phyloP scores from a whole-genome alignment of 2,329 filamentous ascomycete species.

The Nemania sp. region DNA sequence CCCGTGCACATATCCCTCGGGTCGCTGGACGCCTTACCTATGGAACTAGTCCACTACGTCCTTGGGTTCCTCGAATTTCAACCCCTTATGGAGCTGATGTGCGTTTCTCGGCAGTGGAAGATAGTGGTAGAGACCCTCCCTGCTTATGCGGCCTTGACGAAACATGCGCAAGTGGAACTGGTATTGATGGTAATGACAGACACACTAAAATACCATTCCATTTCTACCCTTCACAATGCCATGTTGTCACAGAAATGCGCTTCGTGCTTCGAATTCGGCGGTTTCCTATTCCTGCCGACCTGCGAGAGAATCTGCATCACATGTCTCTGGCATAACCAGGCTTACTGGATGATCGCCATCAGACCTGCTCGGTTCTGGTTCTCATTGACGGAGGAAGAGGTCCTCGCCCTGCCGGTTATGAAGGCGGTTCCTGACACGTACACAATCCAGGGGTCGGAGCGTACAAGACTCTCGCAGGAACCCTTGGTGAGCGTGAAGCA shows the following conservation, averaged over 20 bases:
- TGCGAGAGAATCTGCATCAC: conserved; percentile 51
- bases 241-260: conserved; percentile 46
- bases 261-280: conserved; percentile 49
- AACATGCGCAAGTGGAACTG: conserved; percentile 53
- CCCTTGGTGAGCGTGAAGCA: conserved; percentile 47
- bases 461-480: conserved; percentile 40
- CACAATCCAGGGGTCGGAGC: conserved; percentile 31
- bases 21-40: conserved; percentile 46
- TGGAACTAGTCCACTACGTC: conserved; percentile 45
- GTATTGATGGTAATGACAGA: conserved; percentile 30
- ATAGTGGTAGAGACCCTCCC: conserved; percentile 48
- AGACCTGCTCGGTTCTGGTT: conserved; percentile 33
- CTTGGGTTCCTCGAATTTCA: conserved; percentile 43
- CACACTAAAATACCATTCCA: conserved; percentile 4
- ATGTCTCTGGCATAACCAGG: conserved; percentile 46
- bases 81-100: conserved; percentile 44
- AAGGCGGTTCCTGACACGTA: conserved; percentile 45
- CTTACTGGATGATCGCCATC: conserved; percentile 45
- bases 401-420: background rate
- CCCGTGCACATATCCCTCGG: conserved; percentile 43
- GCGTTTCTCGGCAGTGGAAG: conserved; percentile 44
- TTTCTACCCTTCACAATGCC: conserved; percentile 39
- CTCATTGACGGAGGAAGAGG: background rate
- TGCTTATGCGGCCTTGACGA: conserved; percentile 57
- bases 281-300: conserved; percentile 50